Conservation (phyloP, 768 basidiomycete species). For the Megacollybia marginata region DNA sequence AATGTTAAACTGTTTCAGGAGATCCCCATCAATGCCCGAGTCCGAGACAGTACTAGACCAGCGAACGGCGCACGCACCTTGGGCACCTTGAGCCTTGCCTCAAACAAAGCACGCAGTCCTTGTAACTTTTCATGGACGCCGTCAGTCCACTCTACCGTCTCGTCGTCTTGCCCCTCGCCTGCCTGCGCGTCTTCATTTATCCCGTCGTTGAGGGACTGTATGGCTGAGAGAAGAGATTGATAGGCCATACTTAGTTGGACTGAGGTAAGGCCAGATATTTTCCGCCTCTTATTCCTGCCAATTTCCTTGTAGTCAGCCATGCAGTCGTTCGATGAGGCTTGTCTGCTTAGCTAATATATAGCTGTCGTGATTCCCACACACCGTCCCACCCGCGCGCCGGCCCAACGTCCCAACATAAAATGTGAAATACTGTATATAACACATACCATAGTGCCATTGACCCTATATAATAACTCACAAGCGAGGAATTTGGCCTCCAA, state of each 20-base stretch:
- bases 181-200: background rate
- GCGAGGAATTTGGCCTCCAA: no score
- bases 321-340: no score
- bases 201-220: background rate
- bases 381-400: no score
- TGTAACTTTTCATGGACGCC: background rate
- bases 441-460: no score
- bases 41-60: background rate
- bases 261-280: background rate
- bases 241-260: background rate
- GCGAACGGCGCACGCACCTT: background rate
- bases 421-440: no score
- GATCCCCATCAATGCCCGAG: background rate
- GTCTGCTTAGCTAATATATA: no score
- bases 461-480: no score
- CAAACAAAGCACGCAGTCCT: no score
- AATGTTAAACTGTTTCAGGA: no score
- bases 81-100: background rate
- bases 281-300: background rate
- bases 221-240: background rate
- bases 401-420: no score
- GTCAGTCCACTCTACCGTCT: background rate
- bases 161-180: background rate
- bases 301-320: no score
- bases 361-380: no score